Evolutionary conservation across 495 filamentous ascomycete genomes (phyloP).

Genomic region (Hyaloscypha bicolor): DNA sequence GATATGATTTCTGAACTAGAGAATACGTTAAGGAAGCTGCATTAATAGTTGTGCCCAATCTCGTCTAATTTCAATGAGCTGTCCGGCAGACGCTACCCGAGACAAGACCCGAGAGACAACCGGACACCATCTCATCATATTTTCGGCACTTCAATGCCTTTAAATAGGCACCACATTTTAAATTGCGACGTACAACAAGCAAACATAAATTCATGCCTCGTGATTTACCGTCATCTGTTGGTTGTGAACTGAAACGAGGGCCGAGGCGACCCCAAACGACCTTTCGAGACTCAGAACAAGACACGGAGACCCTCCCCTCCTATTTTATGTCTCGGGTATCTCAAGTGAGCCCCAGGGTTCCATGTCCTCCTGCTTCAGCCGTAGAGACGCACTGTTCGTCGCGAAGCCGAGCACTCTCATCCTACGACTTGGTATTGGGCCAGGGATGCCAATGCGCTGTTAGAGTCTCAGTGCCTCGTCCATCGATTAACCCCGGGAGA

Average conservation of each 20-base stretch:
- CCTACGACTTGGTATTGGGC: background rate
- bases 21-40: too few relatives aligned
- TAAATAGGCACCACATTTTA: background rate
- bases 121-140: background rate
- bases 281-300: background rate
- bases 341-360: background rate
- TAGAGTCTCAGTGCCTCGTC: background rate
- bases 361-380: constrained; percentile 9
- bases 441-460: background rate
- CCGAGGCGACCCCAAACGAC: background rate
- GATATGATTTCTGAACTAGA: too few relatives aligned
- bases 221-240: background rate
- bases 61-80: background rate
- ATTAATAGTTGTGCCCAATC: background rate
- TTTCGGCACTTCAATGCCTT: background rate
- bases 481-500: constrained; percentile 3
- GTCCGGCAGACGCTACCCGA: too few relatives aligned
- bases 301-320: background rate
- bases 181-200: background rate
- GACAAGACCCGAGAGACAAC: too few relatives aligned
- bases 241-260: background rate
- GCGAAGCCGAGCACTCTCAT: background rate
- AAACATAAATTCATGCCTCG: background rate
- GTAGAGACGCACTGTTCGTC: background rate
- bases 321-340: background rate